Percentiles rank a stretch among this genome's conserved stretches.
Evolutionary conservation across 2,329 filamentous ascomycete genomes (phyloP).

Genomic region (Venturia effusa): DNA sequence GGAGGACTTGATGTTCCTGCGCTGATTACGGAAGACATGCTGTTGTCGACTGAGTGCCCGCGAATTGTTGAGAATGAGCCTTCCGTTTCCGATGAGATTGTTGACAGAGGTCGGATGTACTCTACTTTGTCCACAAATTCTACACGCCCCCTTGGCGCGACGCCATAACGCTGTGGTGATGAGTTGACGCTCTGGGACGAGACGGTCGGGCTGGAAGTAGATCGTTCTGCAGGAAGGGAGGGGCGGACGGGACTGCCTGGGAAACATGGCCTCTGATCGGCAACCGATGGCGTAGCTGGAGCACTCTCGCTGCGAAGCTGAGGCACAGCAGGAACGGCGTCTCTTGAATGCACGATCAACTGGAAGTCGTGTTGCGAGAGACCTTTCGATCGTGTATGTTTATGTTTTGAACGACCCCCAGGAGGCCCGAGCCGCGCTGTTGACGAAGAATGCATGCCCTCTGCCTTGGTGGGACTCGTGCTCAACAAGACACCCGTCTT

Average conservation of each 20-base stretch:
- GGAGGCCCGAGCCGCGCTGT: constrained; percentile 38
- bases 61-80: constrained; percentile 59
- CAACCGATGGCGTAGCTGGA: constrained; percentile 47
- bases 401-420: constrained; percentile 55
- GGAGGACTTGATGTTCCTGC: constrained; percentile 38
- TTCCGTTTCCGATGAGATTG: constrained; percentile 75
- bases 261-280: constrained; percentile 26
- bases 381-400: constrained; percentile 68
- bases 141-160: constrained; percentile 50
- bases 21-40: constrained; percentile 68
- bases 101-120: constrained; percentile 71
- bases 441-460: constrained; percentile 47
- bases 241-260: constrained; percentile 23
- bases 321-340: constrained; percentile 37
- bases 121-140: constrained; percentile 78
- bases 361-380: constrained; percentile 77
- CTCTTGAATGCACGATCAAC: constrained; percentile 51
- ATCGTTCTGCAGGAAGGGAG: constrained; percentile 21
- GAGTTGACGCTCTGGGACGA: background rate
- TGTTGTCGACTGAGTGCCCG: constrained; percentile 68
- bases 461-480: constrained; percentile 58
- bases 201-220: constrained; percentile 15
- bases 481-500: constrained; percentile 46
- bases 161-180: background rate
- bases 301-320: constrained; percentile 47